Evolutionary conservation across 805 yeast species (phyloP).

Genomic region (Candida pseudoglaebosa): DNA sequence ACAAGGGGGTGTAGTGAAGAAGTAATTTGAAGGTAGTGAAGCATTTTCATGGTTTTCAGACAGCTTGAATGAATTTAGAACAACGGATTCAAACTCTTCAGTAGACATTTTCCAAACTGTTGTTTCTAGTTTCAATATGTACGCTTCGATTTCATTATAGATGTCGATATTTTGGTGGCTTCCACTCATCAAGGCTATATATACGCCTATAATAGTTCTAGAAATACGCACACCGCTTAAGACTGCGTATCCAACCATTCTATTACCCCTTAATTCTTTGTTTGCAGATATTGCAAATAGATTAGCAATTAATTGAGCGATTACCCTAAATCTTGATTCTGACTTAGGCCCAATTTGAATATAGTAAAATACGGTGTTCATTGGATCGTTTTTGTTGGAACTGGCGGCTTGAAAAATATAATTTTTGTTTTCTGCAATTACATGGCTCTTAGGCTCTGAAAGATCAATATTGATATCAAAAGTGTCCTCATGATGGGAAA

Average conservation of each 20-base stretch:
- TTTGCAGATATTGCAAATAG: slow-evolving; percentile 41
- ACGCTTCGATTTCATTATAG: slow-evolving; percentile 45
- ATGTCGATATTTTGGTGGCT: slow-evolving; percentile 37
- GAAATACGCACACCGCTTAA: slow-evolving; percentile 52
- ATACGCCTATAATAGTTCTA: slow-evolving; percentile 54
- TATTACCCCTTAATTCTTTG: slow-evolving; percentile 48
- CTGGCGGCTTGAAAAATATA: slow-evolving; percentile 23
- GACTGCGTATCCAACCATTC: slow-evolving; percentile 61
- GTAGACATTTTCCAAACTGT: slow-evolving; percentile 26
- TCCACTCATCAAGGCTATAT: slow-evolving; percentile 54
- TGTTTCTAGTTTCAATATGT: slow-evolving; percentile 39
- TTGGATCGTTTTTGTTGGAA: slow-evolving; percentile 44
- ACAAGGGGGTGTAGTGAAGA: slow-evolving; percentile 22
- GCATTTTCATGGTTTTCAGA: slow-evolving; percentile 5
- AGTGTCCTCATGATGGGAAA: slow-evolving; percentile 22
- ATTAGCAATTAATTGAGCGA: slow-evolving; percentile 46
- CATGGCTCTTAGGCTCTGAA: slow-evolving; percentile 34
- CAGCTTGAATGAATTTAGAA: slow-evolving; percentile 30
- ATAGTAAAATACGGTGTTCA: slow-evolving; percentile 49
- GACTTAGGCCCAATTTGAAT: slow-evolving; percentile 53
- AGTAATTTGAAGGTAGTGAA: slow-evolving; percentile 14
- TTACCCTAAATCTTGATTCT: slow-evolving; percentile 27
- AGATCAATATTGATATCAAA: background rate
- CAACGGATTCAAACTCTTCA: slow-evolving; percentile 27
- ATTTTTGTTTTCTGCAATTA: slow-evolving; percentile 10